Conservation (phyloP, 768 basidiomycete genomes). For the Mycena floridula region DNA sequence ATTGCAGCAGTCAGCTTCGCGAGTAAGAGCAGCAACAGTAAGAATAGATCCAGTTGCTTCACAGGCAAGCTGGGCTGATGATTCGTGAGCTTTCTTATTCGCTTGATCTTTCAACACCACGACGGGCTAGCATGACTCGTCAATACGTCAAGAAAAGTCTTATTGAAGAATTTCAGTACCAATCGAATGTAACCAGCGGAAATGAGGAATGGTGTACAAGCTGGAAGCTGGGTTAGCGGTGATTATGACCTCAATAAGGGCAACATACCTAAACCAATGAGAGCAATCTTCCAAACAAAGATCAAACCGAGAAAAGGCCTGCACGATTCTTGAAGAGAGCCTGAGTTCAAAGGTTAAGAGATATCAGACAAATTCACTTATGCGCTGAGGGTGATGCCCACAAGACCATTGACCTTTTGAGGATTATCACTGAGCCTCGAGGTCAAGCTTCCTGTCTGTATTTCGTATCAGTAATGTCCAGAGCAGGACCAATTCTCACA, state of each 20-base stretch:
- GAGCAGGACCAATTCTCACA: too few relatives aligned
- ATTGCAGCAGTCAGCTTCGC: slow-evolving; percentile 72
- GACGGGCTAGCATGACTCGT: slow-evolving; percentile 42
- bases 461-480: too few relatives aligned
- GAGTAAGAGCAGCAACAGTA: slow-evolving; percentile 83
- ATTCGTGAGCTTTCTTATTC: slow-evolving; percentile 76
- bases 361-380: slow-evolving; percentile 23
- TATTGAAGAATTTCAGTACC: too few relatives aligned
- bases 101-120: slow-evolving; percentile 83
- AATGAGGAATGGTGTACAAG: slow-evolving; percentile 64
- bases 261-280: slow-evolving; percentile 71
- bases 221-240: slow-evolving; percentile 23
- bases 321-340: slow-evolving; percentile 54
- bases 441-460: slow-evolving; percentile 70
- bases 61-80: slow-evolving; percentile 83
- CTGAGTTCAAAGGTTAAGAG: not conserved
- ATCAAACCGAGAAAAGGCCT: slow-evolving; percentile 75
- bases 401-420: slow-evolving; percentile 83
- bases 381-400: slow-evolving; percentile 82
- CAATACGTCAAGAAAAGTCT: slow-evolving; percentile 14
- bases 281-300: slow-evolving; percentile 72
- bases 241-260: not conserved
- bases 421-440: slow-evolving; percentile 78
- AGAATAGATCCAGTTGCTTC: slow-evolving; percentile 88
- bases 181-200: slow-evolving; percentile 81